Conservation (phyloP, 768 basidiomycete genomes). For the Pisolithus albus region DNA sequence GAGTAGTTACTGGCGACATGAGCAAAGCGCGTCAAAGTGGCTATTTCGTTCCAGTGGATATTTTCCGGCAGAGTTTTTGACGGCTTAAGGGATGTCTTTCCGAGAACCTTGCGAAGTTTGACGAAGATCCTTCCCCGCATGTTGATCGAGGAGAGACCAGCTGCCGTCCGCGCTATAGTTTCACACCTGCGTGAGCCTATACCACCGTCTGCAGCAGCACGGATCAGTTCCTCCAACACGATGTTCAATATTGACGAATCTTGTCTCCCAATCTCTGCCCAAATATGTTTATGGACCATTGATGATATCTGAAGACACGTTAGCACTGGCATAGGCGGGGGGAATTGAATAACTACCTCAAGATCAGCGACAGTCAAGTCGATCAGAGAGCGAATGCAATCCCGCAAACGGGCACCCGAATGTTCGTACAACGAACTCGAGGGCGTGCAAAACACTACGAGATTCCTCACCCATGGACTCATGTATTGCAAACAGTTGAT, state of each 20-base stretch:
- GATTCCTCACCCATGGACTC: slow-evolving; percentile 84
- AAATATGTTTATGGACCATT: slow-evolving; percentile 66
- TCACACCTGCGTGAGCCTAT: slow-evolving; percentile 72
- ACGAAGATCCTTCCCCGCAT: slow-evolving; percentile 74
- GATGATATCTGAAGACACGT: slow-evolving; percentile 46
- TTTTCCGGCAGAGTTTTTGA: slow-evolving; percentile 63
- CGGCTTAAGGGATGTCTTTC: slow-evolving; percentile 61
- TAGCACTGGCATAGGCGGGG: slow-evolving; percentile 1
- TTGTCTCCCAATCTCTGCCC: slow-evolving; percentile 67
- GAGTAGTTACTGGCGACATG: slow-evolving; percentile 66
- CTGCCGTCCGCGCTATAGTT: slow-evolving; percentile 65
- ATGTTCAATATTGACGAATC: slow-evolving; percentile 64
- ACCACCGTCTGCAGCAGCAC: slow-evolving; percentile 78
- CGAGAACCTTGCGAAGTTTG: slow-evolving; percentile 73
- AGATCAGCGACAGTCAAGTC: slow-evolving; percentile 66
- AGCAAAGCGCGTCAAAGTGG: slow-evolving; percentile 69
- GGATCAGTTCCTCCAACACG: slow-evolving; percentile 72
- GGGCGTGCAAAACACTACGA: slow-evolving; percentile 64
- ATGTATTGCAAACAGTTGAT: slow-evolving; percentile 76
- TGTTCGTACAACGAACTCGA: slow-evolving; percentile 61
- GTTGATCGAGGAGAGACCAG: slow-evolving; percentile 66
- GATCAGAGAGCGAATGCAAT: slow-evolving; percentile 73
- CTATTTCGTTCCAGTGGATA: slow-evolving; percentile 74
- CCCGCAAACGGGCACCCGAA: slow-evolving; percentile 68
- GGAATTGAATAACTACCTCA: slow-evolving; percentile 43